Evolutionary conservation across 179 eudicot species (phyloP), one percentile per base, ranked within the genome.

Genomic region (Silene noctiflora): DNA sequence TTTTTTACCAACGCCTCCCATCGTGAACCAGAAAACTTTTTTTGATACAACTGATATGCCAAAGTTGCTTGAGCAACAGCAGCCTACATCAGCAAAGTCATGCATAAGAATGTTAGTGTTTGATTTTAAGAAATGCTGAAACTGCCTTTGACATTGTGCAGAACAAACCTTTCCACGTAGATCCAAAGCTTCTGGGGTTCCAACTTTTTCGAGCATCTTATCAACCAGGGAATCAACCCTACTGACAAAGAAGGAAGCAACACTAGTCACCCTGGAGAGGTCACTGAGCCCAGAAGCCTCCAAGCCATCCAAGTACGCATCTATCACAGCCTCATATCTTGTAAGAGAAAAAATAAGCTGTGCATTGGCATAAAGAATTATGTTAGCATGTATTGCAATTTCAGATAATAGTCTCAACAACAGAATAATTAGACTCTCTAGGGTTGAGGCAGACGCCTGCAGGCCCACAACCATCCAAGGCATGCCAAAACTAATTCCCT

Each of bases 241-340:
- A 78, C 98, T 94, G 78, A 94, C 98, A 79, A 94, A 94, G 88
- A 94, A 94, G 69, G 98, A 94, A 78, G 98, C 98, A 71, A 94
- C 98, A 76, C 98, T 94, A 25, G 97, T 94, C 74, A 94, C 94
- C 81, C 84, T 89, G 42, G 98, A 94, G 75, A 94, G 95, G 75
- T 94, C 98, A 77, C 79, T 85, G 62, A 94, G 90, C 24, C 98
- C 98, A 64, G 96, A 92, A 21, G 94, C 93, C 88, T 94, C 97
- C 31, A 94, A 89, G 66, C 98, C 98, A 83, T 92, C 98, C 84
- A 94, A 82, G 87, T 94, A 94, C 71, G 98, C 98, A 83, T 94
- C 98, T 64, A 94, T 94, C 27, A 94, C 98, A 64, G 90, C 97
- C 84, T 94, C 98, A 72, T 94, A 94, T 88, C 97, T 87, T 27